Percentiles rank a stretch among this genome's conserved stretches.
phyloP scores from a whole-genome alignment of 2,329 filamentous ascomycete species.

The Hypocrella siamensis region DNA sequence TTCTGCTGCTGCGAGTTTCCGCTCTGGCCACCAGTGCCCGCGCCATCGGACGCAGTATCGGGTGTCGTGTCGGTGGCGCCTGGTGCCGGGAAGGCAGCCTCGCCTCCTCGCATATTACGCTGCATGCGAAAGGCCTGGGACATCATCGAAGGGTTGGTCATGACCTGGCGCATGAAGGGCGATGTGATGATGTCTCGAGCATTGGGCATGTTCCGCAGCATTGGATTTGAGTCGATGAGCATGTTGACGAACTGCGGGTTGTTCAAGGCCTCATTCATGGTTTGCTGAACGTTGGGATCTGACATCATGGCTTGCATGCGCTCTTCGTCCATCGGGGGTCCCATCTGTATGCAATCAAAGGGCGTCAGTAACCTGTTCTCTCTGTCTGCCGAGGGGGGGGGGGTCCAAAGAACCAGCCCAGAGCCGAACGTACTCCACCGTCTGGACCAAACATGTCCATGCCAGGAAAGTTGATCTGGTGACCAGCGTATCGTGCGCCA shows the following conservation, averaged over 20 bases:
- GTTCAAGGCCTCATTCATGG: constrained; percentile 87
- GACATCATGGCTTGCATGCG: constrained; percentile 72
- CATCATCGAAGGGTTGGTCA: constrained; percentile 79
- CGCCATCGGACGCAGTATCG: constrained; percentile 15
- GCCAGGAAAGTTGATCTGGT: constrained; percentile 66
- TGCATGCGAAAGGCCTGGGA: constrained; percentile 73
- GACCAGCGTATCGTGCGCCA: constrained; percentile 83
- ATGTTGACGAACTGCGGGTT: constrained; percentile 92
- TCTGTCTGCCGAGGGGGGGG: not conserved
- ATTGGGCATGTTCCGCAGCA: constrained; percentile 57
- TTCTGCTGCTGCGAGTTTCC: constrained; percentile 16
- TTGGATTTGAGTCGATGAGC: constrained; percentile 84
- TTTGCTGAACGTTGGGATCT: constrained; percentile 72
- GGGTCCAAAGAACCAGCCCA: not conserved
- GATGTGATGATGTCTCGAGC: constrained; percentile 78
- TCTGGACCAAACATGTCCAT: constrained; percentile 86
- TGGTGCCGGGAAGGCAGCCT: constrained; percentile 66
- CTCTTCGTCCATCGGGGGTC: constrained; percentile 67
- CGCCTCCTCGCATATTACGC: constrained; percentile 45
- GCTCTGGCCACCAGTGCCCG: constrained; percentile 5
- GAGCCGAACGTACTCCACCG: constrained; percentile 57
- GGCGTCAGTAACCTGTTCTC: not conserved
- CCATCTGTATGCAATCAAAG: constrained; percentile 48
- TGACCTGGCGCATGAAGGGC: constrained; percentile 77
- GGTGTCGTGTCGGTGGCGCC: constrained; percentile 80